Conservation (phyloP, 2,329 filamentous ascomycete genomes). For the Pestalotiopsis sp. region DNA sequence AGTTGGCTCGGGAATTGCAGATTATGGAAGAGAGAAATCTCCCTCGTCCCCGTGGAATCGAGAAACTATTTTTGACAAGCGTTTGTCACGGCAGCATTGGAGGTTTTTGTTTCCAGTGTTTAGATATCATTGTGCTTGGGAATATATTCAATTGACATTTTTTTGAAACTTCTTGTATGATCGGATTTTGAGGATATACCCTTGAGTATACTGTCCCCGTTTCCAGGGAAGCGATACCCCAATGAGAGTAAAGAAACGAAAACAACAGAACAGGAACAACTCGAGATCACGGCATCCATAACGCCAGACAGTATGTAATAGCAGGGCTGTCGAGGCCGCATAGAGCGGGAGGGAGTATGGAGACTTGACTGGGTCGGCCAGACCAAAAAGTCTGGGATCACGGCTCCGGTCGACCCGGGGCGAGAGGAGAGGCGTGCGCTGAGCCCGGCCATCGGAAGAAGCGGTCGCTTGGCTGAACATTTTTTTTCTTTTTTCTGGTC, state of each 20-base stretch:
- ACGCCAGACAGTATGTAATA: background rate
- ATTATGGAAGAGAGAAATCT: background rate
- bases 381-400: background rate
- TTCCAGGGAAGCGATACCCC: too few species aligned
- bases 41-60: slow-evolving; percentile 1
- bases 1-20: background rate
- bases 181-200: background rate
- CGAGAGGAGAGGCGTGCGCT: background rate
- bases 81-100: slow-evolving; percentile 8
- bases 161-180: background rate
- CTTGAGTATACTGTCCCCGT: too few species aligned
- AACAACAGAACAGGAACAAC: too few species aligned
- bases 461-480: too few species aligned
- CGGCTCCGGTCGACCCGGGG: background rate
- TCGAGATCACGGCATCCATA: too few species aligned
- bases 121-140: slow-evolving; percentile 7
- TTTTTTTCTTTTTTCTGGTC: too few species aligned
- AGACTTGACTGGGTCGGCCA: background rate
- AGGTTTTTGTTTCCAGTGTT: background rate
- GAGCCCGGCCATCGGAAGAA: background rate
- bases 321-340: background rate
- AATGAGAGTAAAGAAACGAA: too few species aligned
- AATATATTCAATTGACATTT: background rate
- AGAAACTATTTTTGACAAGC: slow-evolving; percentile 3
- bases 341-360: background rate